phyloP scores from a whole-genome alignment of 305 asterid species.

The Fraxinus angustifolia region DNA sequence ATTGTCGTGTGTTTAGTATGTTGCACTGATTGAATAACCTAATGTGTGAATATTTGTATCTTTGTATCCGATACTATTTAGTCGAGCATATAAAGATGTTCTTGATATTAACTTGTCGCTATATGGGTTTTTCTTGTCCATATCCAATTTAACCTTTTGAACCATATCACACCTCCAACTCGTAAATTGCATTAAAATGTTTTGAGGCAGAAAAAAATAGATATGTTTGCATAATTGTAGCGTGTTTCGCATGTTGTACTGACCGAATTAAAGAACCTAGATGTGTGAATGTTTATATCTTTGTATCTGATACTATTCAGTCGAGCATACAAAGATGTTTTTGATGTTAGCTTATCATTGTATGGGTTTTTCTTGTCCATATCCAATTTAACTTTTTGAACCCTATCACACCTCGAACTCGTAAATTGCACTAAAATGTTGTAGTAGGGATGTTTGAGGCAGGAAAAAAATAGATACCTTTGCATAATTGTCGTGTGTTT shows the following conservation, averaged over 20 bases:
- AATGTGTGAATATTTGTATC: neutral
- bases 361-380: neutral
- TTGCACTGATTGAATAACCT: neutral
- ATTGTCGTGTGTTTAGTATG: neutral
- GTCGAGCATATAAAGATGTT: neutral
- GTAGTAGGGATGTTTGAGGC: neutral
- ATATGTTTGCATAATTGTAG: too few species aligned
- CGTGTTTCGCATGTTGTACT: too few species aligned
- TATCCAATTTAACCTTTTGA: neutral
- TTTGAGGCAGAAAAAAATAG: neutral
- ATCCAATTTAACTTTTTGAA: neutral
- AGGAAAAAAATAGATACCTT: too few species aligned
- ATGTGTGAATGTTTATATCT: too few species aligned
- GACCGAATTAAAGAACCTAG: too few species aligned
- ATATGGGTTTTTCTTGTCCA: neutral
- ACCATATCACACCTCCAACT: neutral
- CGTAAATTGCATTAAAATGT: neutral
- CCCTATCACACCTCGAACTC: neutral
- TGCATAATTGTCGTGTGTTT: too few species aligned
- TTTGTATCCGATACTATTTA: neutral
- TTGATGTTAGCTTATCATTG: neutral
- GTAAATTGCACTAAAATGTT: neutral
- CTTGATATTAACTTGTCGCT: neutral
- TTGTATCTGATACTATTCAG: too few species aligned
- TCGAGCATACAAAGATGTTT: neutral